phyloP scores from a whole-genome alignment of 768 basidiomycete species.

The Tylopilus felleus region DNA sequence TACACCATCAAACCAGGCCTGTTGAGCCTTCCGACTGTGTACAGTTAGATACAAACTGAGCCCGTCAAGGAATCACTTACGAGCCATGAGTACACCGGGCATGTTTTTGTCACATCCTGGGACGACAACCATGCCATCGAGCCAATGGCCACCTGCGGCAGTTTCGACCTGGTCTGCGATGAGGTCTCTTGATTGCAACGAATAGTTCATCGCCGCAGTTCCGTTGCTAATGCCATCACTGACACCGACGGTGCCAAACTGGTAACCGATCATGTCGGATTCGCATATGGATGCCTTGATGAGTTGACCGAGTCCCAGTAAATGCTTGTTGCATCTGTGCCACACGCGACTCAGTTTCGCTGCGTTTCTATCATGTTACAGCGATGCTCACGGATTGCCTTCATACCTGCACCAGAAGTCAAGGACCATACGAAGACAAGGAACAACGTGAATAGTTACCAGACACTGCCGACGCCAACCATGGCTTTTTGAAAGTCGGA shows the following conservation, averaged over 20 bases:
- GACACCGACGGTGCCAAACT: slow-evolving; percentile 96
- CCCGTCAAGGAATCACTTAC: slow-evolving; percentile 45
- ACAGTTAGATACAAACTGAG: slow-evolving; percentile 7
- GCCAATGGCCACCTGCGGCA: slow-evolving; percentile 94
- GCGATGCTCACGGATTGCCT: slow-evolving; percentile 83
- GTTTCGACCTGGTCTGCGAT: slow-evolving; percentile 98
- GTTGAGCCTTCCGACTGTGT: slow-evolving; percentile 86
- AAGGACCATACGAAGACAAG: slow-evolving; percentile 5
- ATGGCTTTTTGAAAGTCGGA: slow-evolving; percentile 92
- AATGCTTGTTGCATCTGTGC: slow-evolving; percentile 88
- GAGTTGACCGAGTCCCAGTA: slow-evolving; percentile 83
- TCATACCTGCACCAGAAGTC: slow-evolving; percentile 72
- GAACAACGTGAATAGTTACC: slow-evolving; percentile 51
- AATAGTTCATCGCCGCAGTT: slow-evolving; percentile 88
- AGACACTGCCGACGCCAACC: slow-evolving; percentile 96
- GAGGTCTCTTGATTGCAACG: slow-evolving; percentile 95
- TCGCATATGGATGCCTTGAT: slow-evolving; percentile 76
- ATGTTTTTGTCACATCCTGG: slow-evolving; percentile 99
- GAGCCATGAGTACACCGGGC: slow-evolving; percentile 98
- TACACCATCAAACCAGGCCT: slow-evolving; percentile 98
- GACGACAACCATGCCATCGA: slow-evolving; percentile 96
- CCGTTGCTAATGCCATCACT: slow-evolving; percentile 99
- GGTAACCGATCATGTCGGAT: slow-evolving; percentile 84
- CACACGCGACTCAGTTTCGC: background rate
- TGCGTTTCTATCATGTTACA: background rate